A percentile compares a stretch with the other conserved stretches of the same genome.
phyloP scores from a whole-genome alignment of 176 grass and related monocot genomes.

The Calamus simplicifolius region DNA sequence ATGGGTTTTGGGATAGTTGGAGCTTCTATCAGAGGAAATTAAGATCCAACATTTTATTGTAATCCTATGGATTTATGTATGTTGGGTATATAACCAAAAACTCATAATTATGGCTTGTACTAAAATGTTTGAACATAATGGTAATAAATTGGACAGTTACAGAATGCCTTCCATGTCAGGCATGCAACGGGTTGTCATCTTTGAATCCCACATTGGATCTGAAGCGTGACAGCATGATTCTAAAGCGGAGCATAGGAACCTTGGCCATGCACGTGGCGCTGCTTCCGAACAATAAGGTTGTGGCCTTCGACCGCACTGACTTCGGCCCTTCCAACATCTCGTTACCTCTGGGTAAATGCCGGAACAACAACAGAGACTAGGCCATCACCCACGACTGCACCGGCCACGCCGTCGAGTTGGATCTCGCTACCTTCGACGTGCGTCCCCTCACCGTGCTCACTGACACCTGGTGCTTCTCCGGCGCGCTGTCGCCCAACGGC shows the following conservation, averaged over 20 bases:
- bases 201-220: too few species aligned
- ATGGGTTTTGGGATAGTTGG: too few species aligned
- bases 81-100: too few species aligned
- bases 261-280: constrained; percentile 30
- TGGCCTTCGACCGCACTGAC: constrained; percentile 20
- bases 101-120: too few species aligned
- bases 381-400: constrained; percentile 12
- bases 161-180: too few species aligned
- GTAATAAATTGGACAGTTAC: too few species aligned
- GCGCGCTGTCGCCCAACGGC: constrained; percentile 7
- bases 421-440: neutral
- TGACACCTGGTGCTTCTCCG: constrained; percentile 39
- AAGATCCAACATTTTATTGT: too few species aligned
- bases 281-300: constrained; percentile 2
- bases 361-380: neutral
- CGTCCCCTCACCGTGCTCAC: constrained; percentile 21
- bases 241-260: constrained; percentile 20
- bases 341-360: constrained; percentile 3
- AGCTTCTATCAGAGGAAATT: too few species aligned
- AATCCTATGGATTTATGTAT: too few species aligned
- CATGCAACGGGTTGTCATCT: too few species aligned
- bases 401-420: constrained; percentile 23
- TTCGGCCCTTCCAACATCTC: constrained; percentile 18
- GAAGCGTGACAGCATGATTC: too few species aligned
- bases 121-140: too few species aligned